Evolutionary conservation across 805 yeast species (phyloP).

Genomic region (Brettanomyces naardenensis): DNA sequence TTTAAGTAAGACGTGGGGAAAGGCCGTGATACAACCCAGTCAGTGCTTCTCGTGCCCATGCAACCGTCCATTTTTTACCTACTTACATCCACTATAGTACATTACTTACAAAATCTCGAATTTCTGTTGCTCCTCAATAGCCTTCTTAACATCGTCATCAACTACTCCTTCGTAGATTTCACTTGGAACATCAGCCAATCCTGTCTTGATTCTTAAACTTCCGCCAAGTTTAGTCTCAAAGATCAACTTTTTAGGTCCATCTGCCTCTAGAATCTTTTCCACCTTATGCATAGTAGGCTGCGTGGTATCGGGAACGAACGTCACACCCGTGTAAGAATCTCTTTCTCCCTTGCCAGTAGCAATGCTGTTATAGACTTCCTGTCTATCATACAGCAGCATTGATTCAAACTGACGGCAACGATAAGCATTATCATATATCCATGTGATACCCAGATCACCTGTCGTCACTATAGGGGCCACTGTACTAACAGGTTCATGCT

Average conservation of each 20-base stretch:
- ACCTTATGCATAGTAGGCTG: conserved; percentile 52
- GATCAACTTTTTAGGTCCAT: conserved; percentile 23
- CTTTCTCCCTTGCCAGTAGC: conserved; percentile 43
- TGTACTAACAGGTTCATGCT: not conserved
- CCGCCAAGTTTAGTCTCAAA: conserved; percentile 41
- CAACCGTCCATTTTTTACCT: no score
- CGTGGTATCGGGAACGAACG: conserved; percentile 63
- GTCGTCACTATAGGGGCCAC: conserved; percentile 7
- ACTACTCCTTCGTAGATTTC: conserved; percentile 52
- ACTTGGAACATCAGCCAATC: conserved; percentile 50
- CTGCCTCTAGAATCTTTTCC: conserved; percentile 22
- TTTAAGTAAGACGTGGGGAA: no score
- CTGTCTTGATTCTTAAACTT: conserved; percentile 42
- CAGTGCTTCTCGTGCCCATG: no score
- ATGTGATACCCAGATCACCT: conserved; percentile 42
- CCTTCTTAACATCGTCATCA: conserved; percentile 48
- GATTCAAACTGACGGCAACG: conserved; percentile 69
- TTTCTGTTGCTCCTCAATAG: conserved; percentile 54
- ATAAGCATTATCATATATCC: conserved; percentile 82
- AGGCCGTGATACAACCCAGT: no score
- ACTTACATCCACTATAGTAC: no score
- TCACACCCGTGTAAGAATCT: conserved; percentile 81
- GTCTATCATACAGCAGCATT: conserved; percentile 49
- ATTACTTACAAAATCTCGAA: no score
- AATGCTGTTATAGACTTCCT: conserved; percentile 30